phyloP scores from a whole-genome alignment of 768 basidiomycete genomes.

The Rhodotorula toruloides region DNA sequence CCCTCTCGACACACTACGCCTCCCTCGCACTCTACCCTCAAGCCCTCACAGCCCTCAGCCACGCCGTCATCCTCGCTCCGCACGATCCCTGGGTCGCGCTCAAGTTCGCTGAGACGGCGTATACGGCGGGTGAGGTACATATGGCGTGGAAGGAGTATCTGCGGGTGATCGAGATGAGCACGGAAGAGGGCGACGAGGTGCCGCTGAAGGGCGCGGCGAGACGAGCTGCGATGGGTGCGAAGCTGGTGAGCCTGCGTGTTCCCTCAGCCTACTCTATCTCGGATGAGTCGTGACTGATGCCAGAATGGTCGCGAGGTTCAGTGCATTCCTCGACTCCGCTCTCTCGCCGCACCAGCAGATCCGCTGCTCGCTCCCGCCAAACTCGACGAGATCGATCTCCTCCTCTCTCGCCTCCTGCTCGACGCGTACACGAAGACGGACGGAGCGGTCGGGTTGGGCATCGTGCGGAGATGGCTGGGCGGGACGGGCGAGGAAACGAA shows the following conservation, averaged over 20 bases:
- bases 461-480: constrained; percentile 10
- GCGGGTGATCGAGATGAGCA: constrained; percentile 70
- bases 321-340: constrained; percentile 9
- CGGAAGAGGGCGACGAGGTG: constrained; percentile 43
- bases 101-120: constrained; percentile 83
- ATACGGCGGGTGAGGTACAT: constrained; percentile 67
- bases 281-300: neutral
- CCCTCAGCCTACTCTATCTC: neutral
- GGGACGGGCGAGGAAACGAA: neutral
- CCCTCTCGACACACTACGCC: constrained; percentile 74
- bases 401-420: constrained; percentile 13
- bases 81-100: constrained; percentile 80
- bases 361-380: neutral
- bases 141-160: constrained; percentile 75
- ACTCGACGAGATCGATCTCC: constrained; percentile 16
- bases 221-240: constrained; percentile 38
- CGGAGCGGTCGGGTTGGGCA: neutral
- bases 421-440: neutral
- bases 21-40: constrained; percentile 69
- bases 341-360: neutral
- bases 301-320: neutral
- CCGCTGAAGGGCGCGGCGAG: constrained; percentile 27
- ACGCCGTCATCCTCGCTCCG: constrained; percentile 72
- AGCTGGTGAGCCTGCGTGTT: constrained; percentile 17
- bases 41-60: constrained; percentile 70